Evolutionary conservation across 257 asterid genomes (phyloP).

Genomic region (Penstemon barbatus): DNA sequence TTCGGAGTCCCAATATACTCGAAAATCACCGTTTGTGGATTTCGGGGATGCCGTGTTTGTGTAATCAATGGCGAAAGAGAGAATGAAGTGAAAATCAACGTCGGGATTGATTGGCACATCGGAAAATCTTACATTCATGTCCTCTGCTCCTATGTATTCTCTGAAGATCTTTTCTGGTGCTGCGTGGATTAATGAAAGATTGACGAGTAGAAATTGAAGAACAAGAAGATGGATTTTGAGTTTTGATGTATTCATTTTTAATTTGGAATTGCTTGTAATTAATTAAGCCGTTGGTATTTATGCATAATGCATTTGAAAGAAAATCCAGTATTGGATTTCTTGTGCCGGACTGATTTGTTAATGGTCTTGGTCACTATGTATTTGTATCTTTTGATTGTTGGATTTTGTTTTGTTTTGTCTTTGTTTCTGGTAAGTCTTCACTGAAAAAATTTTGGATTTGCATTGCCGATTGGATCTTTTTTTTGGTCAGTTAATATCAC

Average conservation of each 20-base stretch:
- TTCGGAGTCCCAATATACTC: constrained; percentile 52
- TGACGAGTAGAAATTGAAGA: constrained; percentile 30
- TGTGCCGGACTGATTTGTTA: constrained; percentile 30
- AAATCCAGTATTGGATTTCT: background rate
- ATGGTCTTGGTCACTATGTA: constrained; percentile 19
- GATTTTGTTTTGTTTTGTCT: constrained; percentile 4
- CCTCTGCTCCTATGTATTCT: constrained; percentile 69
- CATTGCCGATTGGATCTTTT: no score
- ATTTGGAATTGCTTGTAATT: background rate
- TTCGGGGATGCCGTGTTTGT: constrained; percentile 37
- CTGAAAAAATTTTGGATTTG: no score
- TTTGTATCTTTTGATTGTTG: constrained; percentile 18
- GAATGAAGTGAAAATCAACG: constrained; percentile 62
- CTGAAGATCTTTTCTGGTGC: constrained; percentile 53
- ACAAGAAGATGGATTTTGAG: constrained; percentile 30
- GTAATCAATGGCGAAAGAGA: constrained; percentile 75
- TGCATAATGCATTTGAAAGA: constrained; percentile 23
- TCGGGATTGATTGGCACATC: constrained; percentile 51
- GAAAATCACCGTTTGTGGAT: constrained; percentile 62
- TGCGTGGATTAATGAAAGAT: constrained; percentile 20
- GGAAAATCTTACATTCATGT: constrained; percentile 43
- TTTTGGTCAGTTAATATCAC: no score
- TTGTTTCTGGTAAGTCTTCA: background rate
- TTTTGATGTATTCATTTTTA: constrained; percentile 40
- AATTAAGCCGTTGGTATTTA: constrained; percentile 15